A percentile compares a stretch with the other conserved stretches of the same genome.
These are phyloP conservation scores for Coemansia sp. DNA, from an alignment of 192 early-diverging fungal species.

Conservation along the genomic window DNA sequence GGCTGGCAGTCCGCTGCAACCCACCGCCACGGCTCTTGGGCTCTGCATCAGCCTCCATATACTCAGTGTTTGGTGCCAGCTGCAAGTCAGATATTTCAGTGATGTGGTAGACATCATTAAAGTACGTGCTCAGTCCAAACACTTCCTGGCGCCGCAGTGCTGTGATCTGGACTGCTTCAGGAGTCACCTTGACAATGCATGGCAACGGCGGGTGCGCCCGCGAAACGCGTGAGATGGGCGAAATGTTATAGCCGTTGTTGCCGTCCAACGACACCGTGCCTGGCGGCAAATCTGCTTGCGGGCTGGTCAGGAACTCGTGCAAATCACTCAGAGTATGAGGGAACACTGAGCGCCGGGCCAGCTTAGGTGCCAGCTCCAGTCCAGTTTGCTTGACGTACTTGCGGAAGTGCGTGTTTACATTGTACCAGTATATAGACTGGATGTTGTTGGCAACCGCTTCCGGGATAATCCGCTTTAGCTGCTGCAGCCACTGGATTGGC, in stretches of 20 bases:
- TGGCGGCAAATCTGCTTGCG: conserved; percentile 75
- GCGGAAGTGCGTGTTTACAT: conserved; percentile 75
- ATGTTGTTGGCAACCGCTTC: conserved; percentile 63
- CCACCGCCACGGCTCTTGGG: conserved; percentile 14
- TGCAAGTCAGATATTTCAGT: conserved; percentile 73
- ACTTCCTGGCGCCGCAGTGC: conserved; percentile 74
- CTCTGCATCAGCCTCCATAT: conserved; percentile 5
- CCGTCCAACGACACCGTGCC: conserved; percentile 73
- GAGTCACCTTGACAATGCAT: conserved; percentile 77
- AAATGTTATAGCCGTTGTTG: conserved; percentile 61
- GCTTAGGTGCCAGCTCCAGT: conserved; percentile 48
- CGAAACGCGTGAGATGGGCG: conserved; percentile 67
- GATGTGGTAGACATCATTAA: conserved; percentile 87
- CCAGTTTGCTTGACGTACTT: conserved; percentile 60
- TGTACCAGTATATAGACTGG: conserved; percentile 72
- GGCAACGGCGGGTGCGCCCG: conserved; percentile 65
- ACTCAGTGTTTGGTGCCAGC: conserved; percentile 38
- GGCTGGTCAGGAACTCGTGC: conserved; percentile 66
- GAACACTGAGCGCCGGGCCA: conserved; percentile 69
- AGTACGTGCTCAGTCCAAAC: conserved; percentile 63
- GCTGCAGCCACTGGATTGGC: conserved; percentile 68
- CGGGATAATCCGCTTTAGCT: conserved; percentile 73
- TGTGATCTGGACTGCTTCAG: conserved; percentile 79
- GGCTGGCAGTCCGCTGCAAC: conserved; percentile 56
- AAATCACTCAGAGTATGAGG: conserved; percentile 67